A percentile compares a stretch with the other conserved stretches of the same genome.
These are phyloP conservation scores for Exophiala sp. DNA, from an alignment of 2,329 filamentous ascomycete genomes.

Conservation along the genomic window DNA sequence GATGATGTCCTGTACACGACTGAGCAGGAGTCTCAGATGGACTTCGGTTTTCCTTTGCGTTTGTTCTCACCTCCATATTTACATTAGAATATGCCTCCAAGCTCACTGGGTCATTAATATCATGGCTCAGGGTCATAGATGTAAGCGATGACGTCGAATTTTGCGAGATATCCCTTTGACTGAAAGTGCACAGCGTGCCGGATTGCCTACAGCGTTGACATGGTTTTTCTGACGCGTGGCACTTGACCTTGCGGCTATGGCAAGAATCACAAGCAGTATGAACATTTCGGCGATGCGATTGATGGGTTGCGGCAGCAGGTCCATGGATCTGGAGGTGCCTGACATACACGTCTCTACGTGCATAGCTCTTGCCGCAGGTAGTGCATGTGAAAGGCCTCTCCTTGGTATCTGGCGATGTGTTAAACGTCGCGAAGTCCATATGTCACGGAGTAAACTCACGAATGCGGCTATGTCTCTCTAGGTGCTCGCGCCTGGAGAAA, in stretches of 20 bases:
- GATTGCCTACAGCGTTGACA: neutral
- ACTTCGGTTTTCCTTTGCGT: no score
- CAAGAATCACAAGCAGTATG: constrained; percentile 6
- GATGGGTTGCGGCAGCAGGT: neutral
- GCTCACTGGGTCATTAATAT: no score
- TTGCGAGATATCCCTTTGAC: neutral
- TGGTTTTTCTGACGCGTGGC: neutral
- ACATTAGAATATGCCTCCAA: no score
- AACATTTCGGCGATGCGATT: neutral
- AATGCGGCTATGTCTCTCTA: constrained; percentile 2
- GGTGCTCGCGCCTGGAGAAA: constrained; percentile 6
- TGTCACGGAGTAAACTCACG: constrained; percentile 2
- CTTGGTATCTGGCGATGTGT: neutral
- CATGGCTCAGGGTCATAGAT: no score
- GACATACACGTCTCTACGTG: constrained; percentile 3
- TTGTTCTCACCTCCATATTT: no score
- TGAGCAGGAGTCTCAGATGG: no score
- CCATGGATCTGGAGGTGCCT: constrained; percentile 2
- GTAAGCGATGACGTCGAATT: no score
- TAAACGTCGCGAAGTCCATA: neutral
- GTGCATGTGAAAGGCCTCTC: constrained; percentile 8
- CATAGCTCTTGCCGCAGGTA: constrained; percentile 3
- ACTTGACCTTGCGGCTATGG: constrained; percentile 7
- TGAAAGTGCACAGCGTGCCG: constrained; percentile 3
- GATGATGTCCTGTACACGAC: no score